Percentiles rank a stretch among this genome's conserved stretches.
phyloP scores from a whole-genome alignment of 1,284 basidiomycete species.

The Psilocybe mexicana region DNA sequence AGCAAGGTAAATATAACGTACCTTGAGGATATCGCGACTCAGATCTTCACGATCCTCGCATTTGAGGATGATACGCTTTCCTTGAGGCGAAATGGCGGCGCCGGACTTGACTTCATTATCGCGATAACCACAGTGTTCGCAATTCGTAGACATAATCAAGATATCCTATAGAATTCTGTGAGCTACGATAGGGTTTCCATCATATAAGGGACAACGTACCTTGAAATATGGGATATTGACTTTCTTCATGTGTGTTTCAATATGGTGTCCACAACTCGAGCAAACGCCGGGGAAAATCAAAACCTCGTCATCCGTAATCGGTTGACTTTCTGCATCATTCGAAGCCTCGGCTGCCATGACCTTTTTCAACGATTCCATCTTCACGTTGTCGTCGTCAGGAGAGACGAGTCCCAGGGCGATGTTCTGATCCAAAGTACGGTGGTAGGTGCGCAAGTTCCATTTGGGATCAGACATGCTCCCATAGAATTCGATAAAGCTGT shows the following conservation, averaged over 20 bases:
- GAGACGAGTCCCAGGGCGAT: slow-evolving; percentile 73
- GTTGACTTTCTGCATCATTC: slow-evolving; percentile 20
- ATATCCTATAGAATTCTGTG: slow-evolving; percentile 68
- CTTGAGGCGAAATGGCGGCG: slow-evolving; percentile 81
- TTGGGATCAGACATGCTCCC: slow-evolving; percentile 84
- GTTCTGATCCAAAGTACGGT: slow-evolving; percentile 85
- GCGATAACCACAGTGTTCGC: slow-evolving; percentile 91
- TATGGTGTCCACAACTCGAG: slow-evolving; percentile 83
- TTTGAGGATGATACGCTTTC: slow-evolving; percentile 86
- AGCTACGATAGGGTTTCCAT: background rate
- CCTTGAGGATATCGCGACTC: slow-evolving; percentile 93
- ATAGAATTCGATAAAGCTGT: slow-evolving; percentile 90
- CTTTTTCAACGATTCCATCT: slow-evolving; percentile 16
- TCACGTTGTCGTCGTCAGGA: slow-evolving; percentile 40
- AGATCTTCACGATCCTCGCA: slow-evolving; percentile 95
- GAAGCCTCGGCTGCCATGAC: slow-evolving; percentile 21
- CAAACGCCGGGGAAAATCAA: slow-evolving; percentile 89
- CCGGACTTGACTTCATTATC: slow-evolving; percentile 99
- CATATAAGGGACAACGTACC: slow-evolving; percentile 41
- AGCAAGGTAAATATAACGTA: slow-evolving; percentile 26
- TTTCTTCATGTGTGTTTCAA: slow-evolving; percentile 94
- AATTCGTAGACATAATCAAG: slow-evolving; percentile 98
- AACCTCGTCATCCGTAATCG: slow-evolving; percentile 75
- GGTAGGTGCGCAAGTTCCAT: slow-evolving; percentile 91
- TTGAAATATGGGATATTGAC: slow-evolving; percentile 99